A percentile compares a stretch with the other conserved stretches of the same genome.
These are phyloP conservation scores for Trypanosoma caninum DNA, from an alignment of 208 protist species.

Conservation along the genomic window DNA sequence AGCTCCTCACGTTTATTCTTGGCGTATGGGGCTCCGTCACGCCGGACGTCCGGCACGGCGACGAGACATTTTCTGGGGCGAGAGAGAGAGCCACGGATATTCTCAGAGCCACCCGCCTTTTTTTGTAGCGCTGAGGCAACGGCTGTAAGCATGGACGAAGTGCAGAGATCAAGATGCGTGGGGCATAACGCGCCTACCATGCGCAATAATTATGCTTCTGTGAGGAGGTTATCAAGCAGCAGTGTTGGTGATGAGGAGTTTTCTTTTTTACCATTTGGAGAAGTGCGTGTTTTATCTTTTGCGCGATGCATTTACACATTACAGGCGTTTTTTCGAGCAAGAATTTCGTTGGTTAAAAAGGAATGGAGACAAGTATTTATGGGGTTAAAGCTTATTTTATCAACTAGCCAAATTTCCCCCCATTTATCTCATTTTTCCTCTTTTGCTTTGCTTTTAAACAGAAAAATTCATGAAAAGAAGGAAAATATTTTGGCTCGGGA, in stretches of 20 bases:
- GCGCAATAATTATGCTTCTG: no score
- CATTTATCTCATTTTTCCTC: background rate
- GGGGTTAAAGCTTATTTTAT: background rate
- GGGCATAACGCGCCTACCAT: no score
- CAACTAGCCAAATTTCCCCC: background rate
- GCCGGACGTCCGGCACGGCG: no score
- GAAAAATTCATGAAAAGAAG: background rate
- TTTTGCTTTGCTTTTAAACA: background rate
- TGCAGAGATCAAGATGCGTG: no score
- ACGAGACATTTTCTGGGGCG: no score
- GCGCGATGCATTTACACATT: slow-evolving; percentile 13
- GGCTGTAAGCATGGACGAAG: no score
- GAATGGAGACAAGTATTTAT: background rate
- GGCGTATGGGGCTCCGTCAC: no score
- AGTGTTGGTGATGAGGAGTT: background rate
- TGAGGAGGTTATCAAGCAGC: background rate
- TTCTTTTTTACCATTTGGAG: background rate
- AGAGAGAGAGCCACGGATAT: no score
- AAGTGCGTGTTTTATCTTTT: background rate
- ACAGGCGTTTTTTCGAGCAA: slow-evolving; percentile 22
- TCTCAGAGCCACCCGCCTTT: no score
- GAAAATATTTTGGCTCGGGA: background rate
- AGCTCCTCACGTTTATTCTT: no score
- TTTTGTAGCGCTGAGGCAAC: no score
- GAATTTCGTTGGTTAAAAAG: background rate